Evolutionary conservation across 2,329 filamentous ascomycete species (phyloP), one percentile per base, ranked within the genome.

Genomic region (Hawksworthiomyces lignivorus): DNA sequence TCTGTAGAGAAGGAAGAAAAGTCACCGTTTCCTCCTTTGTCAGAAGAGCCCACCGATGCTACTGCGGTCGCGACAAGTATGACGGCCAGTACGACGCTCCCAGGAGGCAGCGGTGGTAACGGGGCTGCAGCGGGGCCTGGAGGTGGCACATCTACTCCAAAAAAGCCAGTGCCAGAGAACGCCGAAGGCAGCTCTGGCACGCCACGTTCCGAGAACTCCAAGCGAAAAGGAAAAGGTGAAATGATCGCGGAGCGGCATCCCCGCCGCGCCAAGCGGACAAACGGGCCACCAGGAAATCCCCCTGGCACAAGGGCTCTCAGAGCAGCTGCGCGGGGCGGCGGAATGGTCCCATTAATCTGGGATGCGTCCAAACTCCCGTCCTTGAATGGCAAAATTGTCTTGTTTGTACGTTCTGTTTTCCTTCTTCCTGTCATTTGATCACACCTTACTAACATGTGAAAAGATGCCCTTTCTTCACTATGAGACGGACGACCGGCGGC

Each of bases 381-480:
- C 1, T 55, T 56, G 9, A 56, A 54, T 18, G 50, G 52, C n/a
- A 56, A 55, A 14, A 43, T 57, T 32, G 54, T 58, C 7, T 47
- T 66, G 18, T 66, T 65, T 43, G 61, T 63, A 52, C 42, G 60
- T 44, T 8, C 29, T 21, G 12, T 30, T 17, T 9, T 28, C 17
- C 15, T 12, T 19, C 9, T n/a, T 15, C 15, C 28, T 49, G 18
- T 18, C 15, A 50, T 51, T 31, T 12, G 14, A 4, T n/a, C 14
- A 29, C 4, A 7, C 15, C 54, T 57, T 46, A 54, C 63, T 43
- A 56, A 58, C 31, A 45, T 59, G 6, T 11, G 20, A 12, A 20
- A 72, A 78, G 60, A 80, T 82, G 75, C 78, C 78, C 1, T 82
- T 80, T 50, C 59, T 82, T 4, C 77, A 82, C 52, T 82, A 80